phyloP scores from a whole-genome alignment of 768 basidiomycete species.

The Suillus bovinus region DNA sequence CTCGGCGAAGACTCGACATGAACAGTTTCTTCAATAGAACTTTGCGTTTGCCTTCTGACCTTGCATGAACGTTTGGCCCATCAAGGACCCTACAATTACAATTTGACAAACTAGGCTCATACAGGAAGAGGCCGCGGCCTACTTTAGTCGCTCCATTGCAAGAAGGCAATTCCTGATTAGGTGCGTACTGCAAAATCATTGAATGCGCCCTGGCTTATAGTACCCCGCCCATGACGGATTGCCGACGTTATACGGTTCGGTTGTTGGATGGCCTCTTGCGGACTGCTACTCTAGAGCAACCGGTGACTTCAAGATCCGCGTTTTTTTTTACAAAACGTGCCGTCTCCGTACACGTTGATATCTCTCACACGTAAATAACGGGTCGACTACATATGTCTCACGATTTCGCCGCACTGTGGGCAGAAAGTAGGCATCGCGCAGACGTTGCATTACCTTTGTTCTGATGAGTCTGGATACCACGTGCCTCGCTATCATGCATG shows the following conservation, averaged over 20 bases:
- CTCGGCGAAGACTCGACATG: background rate
- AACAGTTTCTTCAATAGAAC: background rate
- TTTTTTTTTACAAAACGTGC: slow-evolving; percentile 2
- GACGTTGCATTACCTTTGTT: background rate
- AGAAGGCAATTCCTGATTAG: slow-evolving; percentile 3
- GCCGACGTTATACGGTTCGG: background rate
- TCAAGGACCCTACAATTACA: background rate
- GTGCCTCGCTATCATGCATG: background rate
- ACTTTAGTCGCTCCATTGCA: background rate
- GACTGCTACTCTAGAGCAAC: slow-evolving; percentile 2
- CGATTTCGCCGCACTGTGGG: background rate
- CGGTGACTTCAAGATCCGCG: slow-evolving; percentile 3
- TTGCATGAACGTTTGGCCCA: background rate
- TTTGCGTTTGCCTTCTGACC: slow-evolving; percentile 2
- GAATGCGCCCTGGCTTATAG: background rate
- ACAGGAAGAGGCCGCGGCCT: background rate
- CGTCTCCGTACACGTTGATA: background rate
- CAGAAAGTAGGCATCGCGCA: background rate
- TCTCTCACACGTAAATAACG: slow-evolving; percentile 2
- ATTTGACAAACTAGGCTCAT: background rate
- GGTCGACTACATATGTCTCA: background rate
- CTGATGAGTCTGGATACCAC: slow-evolving; percentile 3
- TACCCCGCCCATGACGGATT: background rate
- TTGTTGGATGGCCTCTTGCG: background rate
- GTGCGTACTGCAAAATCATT: slow-evolving; percentile 4